Percentiles rank a stretch among this genome's conserved stretches.
These are phyloP conservation scores for Cyberlindnera euphorbiiphila DNA, from an alignment of 805 yeast genomes.

Conservation along the genomic window DNA sequence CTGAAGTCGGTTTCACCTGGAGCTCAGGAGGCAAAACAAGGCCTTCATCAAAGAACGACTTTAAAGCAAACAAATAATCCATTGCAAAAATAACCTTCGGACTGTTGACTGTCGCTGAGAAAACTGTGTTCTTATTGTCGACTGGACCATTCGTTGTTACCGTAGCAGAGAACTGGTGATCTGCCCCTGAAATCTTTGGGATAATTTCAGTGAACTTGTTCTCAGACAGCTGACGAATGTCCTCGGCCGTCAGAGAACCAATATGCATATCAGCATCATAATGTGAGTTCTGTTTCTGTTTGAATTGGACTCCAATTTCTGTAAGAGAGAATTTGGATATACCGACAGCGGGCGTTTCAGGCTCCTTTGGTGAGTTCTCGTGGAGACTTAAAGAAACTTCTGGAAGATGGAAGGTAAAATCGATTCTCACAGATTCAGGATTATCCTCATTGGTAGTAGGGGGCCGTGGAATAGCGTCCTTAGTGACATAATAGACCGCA, in stretches of 20 bases:
- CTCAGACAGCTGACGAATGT: conserved; percentile 55
- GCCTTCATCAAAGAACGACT: conserved; percentile 54
- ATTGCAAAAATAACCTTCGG: conserved; percentile 80
- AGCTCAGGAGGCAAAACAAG: conserved; percentile 24
- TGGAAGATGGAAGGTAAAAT: conserved; percentile 57
- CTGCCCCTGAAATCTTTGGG: conserved; percentile 60
- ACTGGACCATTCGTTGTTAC: conserved; percentile 41
- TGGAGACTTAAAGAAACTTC: conserved; percentile 57
- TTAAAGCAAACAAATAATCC: conserved; percentile 79
- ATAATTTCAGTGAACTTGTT: conserved; percentile 79
- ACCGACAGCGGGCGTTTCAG: conserved; percentile 36
- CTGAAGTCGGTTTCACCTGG: background rate
- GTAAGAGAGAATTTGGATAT: conserved; percentile 59
- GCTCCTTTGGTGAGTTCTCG: conserved; percentile 42
- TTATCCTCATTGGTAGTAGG: conserved; percentile 15
- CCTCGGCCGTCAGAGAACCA: conserved; percentile 73
- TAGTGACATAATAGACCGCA: conserved; percentile 25
- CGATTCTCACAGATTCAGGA: conserved; percentile 33
- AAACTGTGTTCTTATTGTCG: conserved; percentile 40
- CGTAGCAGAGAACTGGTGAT: conserved; percentile 67
- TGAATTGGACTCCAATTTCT: conserved; percentile 48
- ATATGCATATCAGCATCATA: conserved; percentile 59
- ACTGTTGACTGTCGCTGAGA: conserved; percentile 66
- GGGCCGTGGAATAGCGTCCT: conserved; percentile 17
- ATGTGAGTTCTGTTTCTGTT: conserved; percentile 50